These are phyloP conservation scores for Tetracladium setigerum DNA, from an alignment of 495 filamentous ascomycete genomes.

Conservation along the genomic window DNA sequence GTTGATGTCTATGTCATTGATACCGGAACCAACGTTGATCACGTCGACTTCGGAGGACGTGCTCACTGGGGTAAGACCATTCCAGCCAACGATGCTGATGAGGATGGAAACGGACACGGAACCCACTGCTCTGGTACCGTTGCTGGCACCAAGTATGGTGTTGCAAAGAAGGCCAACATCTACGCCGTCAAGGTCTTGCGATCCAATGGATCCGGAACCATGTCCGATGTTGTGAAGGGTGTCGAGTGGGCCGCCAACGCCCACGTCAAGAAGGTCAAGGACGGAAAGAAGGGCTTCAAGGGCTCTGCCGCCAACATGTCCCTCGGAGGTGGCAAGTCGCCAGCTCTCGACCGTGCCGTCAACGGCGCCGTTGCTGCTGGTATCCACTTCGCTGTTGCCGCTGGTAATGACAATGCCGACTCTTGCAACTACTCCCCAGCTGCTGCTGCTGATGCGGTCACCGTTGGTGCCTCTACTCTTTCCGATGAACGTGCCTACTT, in stretches of 20 bases:
- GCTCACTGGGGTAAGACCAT: slow-evolving; percentile 97
- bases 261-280: slow-evolving; percentile 66
- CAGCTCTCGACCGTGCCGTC: slow-evolving; percentile 81
- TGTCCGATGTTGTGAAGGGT: slow-evolving; percentile 97
- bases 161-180: slow-evolving; percentile 96
- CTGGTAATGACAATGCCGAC: slow-evolving; percentile 97
- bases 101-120: slow-evolving; percentile 96
- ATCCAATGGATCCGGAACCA: slow-evolving; percentile 95
- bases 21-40: slow-evolving; percentile 87
- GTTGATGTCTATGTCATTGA: slow-evolving; percentile 99
- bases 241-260: slow-evolving; percentile 87
- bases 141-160: slow-evolving; percentile 96
- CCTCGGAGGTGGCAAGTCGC: slow-evolving; percentile 92
- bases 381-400: slow-evolving; percentile 95
- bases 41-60: slow-evolving; percentile 96
- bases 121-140: slow-evolving; percentile 99
- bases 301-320: slow-evolving; percentile 99
- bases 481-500: slow-evolving; percentile 98
- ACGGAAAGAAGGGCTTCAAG: slow-evolving; percentile 84
- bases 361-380: slow-evolving; percentile 88
- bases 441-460: slow-evolving; percentile 85
- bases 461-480: slow-evolving; percentile 90
- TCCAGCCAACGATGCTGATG: slow-evolving; percentile 71
- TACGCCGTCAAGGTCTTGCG: slow-evolving; percentile 96
- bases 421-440: slow-evolving; percentile 99